Percentiles rank a stretch among this genome's conserved stretches.
These are phyloP conservation scores for Dendrobium officinale DNA, from an alignment of 106 monocot species.

Conservation along the genomic window DNA sequence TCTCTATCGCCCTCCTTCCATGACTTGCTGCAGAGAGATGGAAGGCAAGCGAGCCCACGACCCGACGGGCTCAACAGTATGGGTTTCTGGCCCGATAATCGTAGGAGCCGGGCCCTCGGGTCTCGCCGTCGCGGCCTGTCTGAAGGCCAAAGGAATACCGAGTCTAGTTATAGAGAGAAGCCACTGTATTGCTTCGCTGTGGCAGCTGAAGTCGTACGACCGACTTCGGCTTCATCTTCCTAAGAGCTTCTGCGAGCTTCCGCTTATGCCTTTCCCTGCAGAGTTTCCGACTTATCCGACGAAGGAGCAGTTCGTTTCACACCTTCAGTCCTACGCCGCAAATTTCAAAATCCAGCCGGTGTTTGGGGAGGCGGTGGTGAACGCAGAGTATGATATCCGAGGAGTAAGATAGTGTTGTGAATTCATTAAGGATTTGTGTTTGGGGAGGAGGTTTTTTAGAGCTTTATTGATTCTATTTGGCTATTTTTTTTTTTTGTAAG, in stretches of 20 bases:
- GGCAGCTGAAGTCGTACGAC: constrained; percentile 28
- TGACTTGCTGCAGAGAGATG: constrained; percentile 6
- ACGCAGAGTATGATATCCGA: constrained; percentile 20
- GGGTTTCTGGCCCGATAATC: constrained; percentile 12
- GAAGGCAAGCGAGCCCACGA: constrained; percentile 7
- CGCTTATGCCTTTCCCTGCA: constrained; percentile 17
- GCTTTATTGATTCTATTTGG: no score
- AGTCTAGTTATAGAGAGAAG: constrained; percentile 20
- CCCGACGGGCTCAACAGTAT: not conserved
- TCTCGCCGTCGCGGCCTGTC: constrained; percentile 28
- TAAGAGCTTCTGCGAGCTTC: constrained; percentile 31
- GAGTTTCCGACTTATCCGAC: constrained; percentile 16
- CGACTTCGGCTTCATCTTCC: constrained; percentile 30
- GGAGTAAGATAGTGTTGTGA: not conserved
- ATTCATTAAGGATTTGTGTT: no score
- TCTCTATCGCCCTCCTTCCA: not conserved
- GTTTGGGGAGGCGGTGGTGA: constrained; percentile 18
- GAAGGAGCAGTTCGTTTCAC: constrained; percentile 25
- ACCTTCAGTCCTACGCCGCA: constrained; percentile 18
- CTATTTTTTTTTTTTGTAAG: no score
- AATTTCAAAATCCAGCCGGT: constrained; percentile 17
- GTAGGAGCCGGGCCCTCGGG: constrained; percentile 29
- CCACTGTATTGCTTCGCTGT: constrained; percentile 24
- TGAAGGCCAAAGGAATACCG: constrained; percentile 15
- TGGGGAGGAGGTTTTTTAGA: no score